A percentile compares a stretch with the other conserved stretches of the same genome.
Conservation (phyloP, 2,329 filamentous ascomycete species). For the Cercospora zeina region DNA sequence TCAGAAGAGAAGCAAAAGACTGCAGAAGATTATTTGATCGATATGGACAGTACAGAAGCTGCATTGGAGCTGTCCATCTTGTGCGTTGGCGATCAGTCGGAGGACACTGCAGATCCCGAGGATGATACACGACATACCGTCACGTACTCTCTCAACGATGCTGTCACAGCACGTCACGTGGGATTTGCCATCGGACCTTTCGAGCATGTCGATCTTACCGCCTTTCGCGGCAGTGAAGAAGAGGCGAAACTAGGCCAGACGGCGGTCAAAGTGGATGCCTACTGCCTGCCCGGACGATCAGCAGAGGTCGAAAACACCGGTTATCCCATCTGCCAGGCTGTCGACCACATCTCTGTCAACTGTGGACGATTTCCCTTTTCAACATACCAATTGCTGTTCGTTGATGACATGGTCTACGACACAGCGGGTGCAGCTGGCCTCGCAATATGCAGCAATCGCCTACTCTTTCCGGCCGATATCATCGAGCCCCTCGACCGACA, state of each 20-base stretch:
- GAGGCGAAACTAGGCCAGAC: slow-evolving; percentile 87
- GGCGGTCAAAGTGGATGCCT: slow-evolving; percentile 84
- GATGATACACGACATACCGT: slow-evolving; percentile 84
- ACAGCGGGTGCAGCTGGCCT: slow-evolving; percentile 77
- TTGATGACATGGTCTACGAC: slow-evolving; percentile 81
- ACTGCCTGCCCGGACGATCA: slow-evolving; percentile 79
- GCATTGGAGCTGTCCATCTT: slow-evolving; percentile 85
- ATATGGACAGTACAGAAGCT: slow-evolving; percentile 73
- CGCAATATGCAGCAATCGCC: slow-evolving; percentile 79
- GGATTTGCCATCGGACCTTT: slow-evolving; percentile 95
- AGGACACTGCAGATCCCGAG: slow-evolving; percentile 72
- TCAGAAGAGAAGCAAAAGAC: slow-evolving; percentile 32
- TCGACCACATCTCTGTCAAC: slow-evolving; percentile 86
- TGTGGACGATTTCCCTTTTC: slow-evolving; percentile 90
- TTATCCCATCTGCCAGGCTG: slow-evolving; percentile 76
- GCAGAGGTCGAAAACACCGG: slow-evolving; percentile 86
- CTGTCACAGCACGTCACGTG: slow-evolving; percentile 81
- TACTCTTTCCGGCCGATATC: slow-evolving; percentile 81
- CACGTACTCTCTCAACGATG: slow-evolving; percentile 73
- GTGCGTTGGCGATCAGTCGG: slow-evolving; percentile 84
- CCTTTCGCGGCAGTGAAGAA: slow-evolving; percentile 85
- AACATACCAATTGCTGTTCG: slow-evolving; percentile 89
- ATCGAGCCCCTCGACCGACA: slow-evolving; percentile 82
- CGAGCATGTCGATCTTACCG: slow-evolving; percentile 79
- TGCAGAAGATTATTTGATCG: slow-evolving; percentile 43